phyloP scores from a whole-genome alignment of 805 yeast genomes.

The Lachancea fermentati region DNA sequence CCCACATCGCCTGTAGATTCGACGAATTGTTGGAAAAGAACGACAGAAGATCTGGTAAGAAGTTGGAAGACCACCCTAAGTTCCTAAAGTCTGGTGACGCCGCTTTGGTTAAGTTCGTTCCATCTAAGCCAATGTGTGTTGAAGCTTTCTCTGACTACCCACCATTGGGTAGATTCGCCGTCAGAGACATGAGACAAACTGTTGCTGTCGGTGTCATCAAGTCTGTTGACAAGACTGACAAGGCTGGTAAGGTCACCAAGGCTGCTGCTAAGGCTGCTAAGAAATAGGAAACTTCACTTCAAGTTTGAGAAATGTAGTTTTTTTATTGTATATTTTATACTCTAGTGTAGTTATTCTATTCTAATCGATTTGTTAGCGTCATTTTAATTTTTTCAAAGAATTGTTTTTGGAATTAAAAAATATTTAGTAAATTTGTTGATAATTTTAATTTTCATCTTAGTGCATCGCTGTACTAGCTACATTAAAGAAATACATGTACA shows the following conservation, averaged over 20 bases:
- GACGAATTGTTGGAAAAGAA: conserved; percentile 74
- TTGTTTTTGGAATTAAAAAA: too few species aligned
- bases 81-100: conserved; percentile 96
- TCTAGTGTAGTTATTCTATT: conserved; percentile 13
- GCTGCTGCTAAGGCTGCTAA: conserved; percentile 54
- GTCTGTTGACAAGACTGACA: conserved; percentile 81
- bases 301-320: conserved; percentile 12
- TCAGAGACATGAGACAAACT: conserved; percentile 99
- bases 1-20: conserved; percentile 88
- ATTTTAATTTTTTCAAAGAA: too few species aligned
- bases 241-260: conserved; percentile 94
- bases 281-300: conserved; percentile 19
- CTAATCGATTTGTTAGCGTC: conserved; percentile 2
- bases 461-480: too few species aligned
- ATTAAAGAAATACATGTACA: too few species aligned
- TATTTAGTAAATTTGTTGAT: too few species aligned
- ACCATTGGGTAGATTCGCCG: conserved; percentile 96
- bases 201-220: conserved; percentile 99
- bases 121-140: conserved; percentile 90
- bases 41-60: conserved; percentile 92
- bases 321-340: conserved; percentile 11
- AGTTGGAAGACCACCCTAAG: conserved; percentile 83
- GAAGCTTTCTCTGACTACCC: conserved; percentile 93
- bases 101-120: conserved; percentile 85
- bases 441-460: neutral